Evolutionary conservation across 192 early-diverging fungal species (phyloP).

Genomic region (Umbelopsis isabellina): DNA sequence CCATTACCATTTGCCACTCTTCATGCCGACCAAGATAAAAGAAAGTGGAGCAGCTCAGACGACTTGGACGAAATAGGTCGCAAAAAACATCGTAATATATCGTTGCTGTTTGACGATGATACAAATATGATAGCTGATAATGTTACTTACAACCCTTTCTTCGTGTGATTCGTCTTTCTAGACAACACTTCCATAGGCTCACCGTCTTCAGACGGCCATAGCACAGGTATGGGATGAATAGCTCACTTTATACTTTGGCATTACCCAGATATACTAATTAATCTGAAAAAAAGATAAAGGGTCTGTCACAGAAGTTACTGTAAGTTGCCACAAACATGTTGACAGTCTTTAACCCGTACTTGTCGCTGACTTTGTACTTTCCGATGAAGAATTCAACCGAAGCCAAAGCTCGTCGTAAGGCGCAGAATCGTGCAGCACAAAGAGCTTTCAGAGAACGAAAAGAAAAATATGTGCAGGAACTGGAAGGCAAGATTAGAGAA

Average conservation of each 20-base stretch:
- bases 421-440: conserved; percentile 45
- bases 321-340: too few relatives aligned
- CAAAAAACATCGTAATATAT: neutral
- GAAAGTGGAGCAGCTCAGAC: neutral
- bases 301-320: too few relatives aligned
- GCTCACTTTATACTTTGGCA: too few relatives aligned
- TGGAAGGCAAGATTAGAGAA: conserved; percentile 76
- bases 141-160: neutral
- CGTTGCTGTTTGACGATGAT: neutral
- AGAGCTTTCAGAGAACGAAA: conserved; percentile 87
- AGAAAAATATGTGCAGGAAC: conserved; percentile 77
- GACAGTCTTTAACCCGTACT: neutral
- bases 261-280: neutral
- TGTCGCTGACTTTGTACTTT: neutral
- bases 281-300: too few relatives aligned
- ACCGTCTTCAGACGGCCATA: conserved; percentile 8
- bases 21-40: neutral
- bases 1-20: conserved; percentile 1
- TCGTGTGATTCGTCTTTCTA: too few relatives aligned
- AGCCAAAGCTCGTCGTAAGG: conserved; percentile 34
- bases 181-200: neutral
- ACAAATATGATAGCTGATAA: neutral
- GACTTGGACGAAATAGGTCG: neutral
- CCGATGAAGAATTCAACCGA: neutral
- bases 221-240: neutral